These are phyloP conservation scores for Zalaria obscura DNA, from an alignment of 2,329 filamentous ascomycete genomes.

Conservation along the genomic window DNA sequence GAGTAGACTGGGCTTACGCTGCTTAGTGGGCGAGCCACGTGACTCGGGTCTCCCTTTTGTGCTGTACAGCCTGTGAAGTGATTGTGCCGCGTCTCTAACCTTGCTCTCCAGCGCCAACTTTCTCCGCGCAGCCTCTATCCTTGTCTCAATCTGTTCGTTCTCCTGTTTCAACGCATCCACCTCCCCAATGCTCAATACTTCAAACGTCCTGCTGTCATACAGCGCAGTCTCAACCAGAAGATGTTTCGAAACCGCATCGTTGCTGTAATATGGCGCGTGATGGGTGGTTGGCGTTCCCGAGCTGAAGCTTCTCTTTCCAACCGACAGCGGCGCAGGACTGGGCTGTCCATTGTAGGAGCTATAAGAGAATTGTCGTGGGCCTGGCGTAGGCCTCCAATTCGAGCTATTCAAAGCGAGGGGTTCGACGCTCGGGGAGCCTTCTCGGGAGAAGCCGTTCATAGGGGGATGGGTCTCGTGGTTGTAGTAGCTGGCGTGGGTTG, in stretches of 20 bases:
- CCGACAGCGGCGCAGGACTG: neutral
- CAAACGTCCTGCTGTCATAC: slow-evolving; percentile 70
- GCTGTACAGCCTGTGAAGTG: slow-evolving; percentile 67
- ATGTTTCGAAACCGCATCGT: slow-evolving; percentile 64
- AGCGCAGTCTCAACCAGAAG: slow-evolving; percentile 88
- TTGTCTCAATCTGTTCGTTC: slow-evolving; percentile 52
- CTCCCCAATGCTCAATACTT: slow-evolving; percentile 81
- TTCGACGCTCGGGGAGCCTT: neutral
- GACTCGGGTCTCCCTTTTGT: slow-evolving; percentile 34
- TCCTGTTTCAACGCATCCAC: slow-evolving; percentile 87
- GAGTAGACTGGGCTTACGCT: slow-evolving; percentile 35
- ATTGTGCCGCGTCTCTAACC: slow-evolving; percentile 82
- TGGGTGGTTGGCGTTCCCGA: slow-evolving; percentile 1
- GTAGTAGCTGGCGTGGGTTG: neutral
- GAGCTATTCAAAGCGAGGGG: neutral
- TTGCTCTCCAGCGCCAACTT: slow-evolving; percentile 85
- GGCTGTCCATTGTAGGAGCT: neutral
- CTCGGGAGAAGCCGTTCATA: neutral
- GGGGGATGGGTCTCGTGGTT: neutral
- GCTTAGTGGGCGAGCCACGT: slow-evolving; percentile 34
- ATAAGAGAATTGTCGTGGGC: neutral
- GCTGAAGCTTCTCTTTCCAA: neutral
- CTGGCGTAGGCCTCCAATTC: too few relatives aligned
- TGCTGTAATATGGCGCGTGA: slow-evolving; percentile 4
- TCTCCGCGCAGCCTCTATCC: slow-evolving; percentile 68